Evolutionary conservation across 2,329 filamentous ascomycete species (phyloP), one percentile per base, ranked within the genome.

Genomic region (Cladosporium sp.): DNA sequence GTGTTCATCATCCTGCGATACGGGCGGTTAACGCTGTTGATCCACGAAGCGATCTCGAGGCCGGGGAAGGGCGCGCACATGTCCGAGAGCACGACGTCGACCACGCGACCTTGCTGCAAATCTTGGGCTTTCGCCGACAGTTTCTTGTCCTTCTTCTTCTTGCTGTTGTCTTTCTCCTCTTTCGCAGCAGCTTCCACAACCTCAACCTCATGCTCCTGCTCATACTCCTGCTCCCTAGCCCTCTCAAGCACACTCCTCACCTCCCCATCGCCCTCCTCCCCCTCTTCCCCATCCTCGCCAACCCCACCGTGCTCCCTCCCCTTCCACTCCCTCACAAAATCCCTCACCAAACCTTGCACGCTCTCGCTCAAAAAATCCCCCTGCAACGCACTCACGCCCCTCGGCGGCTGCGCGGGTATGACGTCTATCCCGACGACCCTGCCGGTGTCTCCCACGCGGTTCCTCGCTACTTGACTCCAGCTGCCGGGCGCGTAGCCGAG

Each of bases 1-100:
- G 92, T 96, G 72, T 99, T 99, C 90, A 96, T 96, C 86, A 99
- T 86, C 93, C 93, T 99, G 80, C 74, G 70, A 83, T 95, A 93
- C 58, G 90, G 89, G 82, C 93, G 87, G 92, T 85, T 95, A 82
- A 96, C 80, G 77, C 85, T 95, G 75, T 83, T 89, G 76, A 87
- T 85, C 75, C 82, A 85, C 75, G 88, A 90, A 36, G 36, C 47
- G 37, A 41, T 24, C 37, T 41, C 43, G 36, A 51, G 42, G 65
- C 85, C 86, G 64, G 83, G 78, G 90, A 90, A 96, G 86, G 93
- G 91, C 79, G 80, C 92, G 82, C 85, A 99, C 93, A 99, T 99
- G 80, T 99, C 93, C 83, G 89, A 96, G 67, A 99, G 76, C 67
- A 99, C 89, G 66, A 99, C 82, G 73, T 97, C 89, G 58, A 96